Base-by-base conservation (phyloP, 2,329 filamentous ascomycete genomes). In the Claviceps sp. region DNA sequence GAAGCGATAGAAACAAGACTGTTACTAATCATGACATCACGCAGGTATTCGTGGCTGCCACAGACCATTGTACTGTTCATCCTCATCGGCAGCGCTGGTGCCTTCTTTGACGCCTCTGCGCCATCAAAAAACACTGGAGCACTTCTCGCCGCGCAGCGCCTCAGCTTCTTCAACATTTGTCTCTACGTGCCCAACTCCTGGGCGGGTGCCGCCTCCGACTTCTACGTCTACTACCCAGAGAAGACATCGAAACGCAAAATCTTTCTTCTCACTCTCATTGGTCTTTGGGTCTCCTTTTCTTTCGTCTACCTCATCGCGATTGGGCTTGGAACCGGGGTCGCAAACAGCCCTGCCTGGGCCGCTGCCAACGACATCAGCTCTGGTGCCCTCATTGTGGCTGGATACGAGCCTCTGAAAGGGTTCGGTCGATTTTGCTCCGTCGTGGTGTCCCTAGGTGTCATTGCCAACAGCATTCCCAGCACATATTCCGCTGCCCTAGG, bases 171-270 rank as follows among this genome's bases (percentile, higher is more conserved):
- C 64, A 83, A 79, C 11, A 70, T 88, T 47, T 85, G 79, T 57
- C 70, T 85, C 13, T 81, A 81, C 22, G 57, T 64, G 4, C 62
- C 64, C 19, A 65, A 64, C 40, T 65, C 63, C 0, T 93, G 87
- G 86, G 81, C 83, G 1, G 77, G 77, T 6, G 86, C 83, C 54
- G 85, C 86, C 0, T 82, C 85, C 8, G 87, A 91, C 62, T 91
- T 89, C 65, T 88, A 84, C 22, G 84, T 88, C 49, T 90, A 90
- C 66, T 86, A 89, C 60, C 85, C 85, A 0, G 70, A 73, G 2
- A 73, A 68, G 24, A 80, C 80, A 42, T 76, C 77, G 34, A 75
- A 79, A 22, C 64, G 64, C 43, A 80, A 81, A 55, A 73, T 89
- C 55, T 91, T 90, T 66, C 59, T 78, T 54, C 81, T 80, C 62